phyloP scores from a whole-genome alignment of 2,329 filamentous ascomycete species.

The Amesomyces nigricolor region DNA sequence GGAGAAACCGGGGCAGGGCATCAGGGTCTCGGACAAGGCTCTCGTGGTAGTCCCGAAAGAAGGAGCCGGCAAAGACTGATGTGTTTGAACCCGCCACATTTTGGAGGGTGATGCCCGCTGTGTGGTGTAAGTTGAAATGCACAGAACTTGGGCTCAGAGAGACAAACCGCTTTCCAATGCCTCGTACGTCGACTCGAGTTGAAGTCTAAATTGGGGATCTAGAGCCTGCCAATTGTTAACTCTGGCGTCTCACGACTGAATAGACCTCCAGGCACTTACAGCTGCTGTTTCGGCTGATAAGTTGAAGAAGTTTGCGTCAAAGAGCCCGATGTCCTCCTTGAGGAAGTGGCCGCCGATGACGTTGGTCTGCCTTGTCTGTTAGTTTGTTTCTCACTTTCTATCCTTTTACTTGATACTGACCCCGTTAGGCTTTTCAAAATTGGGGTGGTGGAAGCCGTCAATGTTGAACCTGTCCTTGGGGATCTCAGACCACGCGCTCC shows the following conservation, averaged over 20 bases:
- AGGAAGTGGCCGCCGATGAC: slow-evolving; percentile 33
- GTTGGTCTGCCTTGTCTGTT: slow-evolving; percentile 26
- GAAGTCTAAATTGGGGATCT: slow-evolving; percentile 29
- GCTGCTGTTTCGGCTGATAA: slow-evolving; percentile 29
- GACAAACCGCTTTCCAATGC: slow-evolving; percentile 26
- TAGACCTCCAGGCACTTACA: slow-evolving; percentile 17
- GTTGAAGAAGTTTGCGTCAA: slow-evolving; percentile 32
- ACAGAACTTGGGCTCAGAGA: too few relatives aligned
- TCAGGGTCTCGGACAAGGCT: slow-evolving; percentile 26
- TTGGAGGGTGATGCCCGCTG: slow-evolving; percentile 28
- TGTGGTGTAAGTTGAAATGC: background rate
- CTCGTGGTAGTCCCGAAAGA: slow-evolving; percentile 30
- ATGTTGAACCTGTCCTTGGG: slow-evolving; percentile 32
- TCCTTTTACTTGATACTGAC: slow-evolving; percentile 5
- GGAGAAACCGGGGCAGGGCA: slow-evolving; percentile 28
- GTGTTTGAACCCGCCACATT: slow-evolving; percentile 31
- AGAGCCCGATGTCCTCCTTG: slow-evolving; percentile 22
- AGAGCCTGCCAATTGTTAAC: slow-evolving; percentile 15
- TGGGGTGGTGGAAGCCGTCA: slow-evolving; percentile 30
- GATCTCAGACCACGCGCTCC: slow-evolving; percentile 23
- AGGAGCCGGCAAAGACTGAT: slow-evolving; percentile 31
- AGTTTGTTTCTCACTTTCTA: background rate
- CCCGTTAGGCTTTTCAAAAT: slow-evolving; percentile 25
- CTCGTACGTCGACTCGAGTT: slow-evolving; percentile 32
- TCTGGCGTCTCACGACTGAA: too few relatives aligned